Evolutionary conservation across 495 filamentous ascomycete genomes (phyloP).

Genomic region (Rostrohypoxylon terebratum): DNA sequence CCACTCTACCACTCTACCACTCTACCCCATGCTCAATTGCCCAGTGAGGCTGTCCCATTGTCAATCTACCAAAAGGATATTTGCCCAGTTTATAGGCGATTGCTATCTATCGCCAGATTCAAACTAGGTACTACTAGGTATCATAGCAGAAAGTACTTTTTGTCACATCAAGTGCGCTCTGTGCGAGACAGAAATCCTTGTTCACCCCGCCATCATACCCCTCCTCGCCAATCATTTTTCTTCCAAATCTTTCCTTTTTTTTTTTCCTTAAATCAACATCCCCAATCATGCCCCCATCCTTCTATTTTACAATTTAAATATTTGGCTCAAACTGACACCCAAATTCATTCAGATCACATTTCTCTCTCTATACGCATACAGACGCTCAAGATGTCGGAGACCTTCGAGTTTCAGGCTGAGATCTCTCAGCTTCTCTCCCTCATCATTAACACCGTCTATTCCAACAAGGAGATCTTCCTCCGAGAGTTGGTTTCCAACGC

Average conservation of each 20-base stretch:
- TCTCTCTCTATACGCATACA: slow-evolving; percentile 43
- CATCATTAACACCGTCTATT: slow-evolving; percentile 99
- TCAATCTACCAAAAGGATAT: not conserved
- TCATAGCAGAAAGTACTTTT: not conserved
- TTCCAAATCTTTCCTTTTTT: not conserved
- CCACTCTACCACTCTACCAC: not conserved
- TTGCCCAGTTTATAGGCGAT: not conserved
- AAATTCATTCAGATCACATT: slow-evolving; percentile 12
- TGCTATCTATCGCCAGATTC: not conserved
- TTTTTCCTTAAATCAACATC: slow-evolving; percentile 1
- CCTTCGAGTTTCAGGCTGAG: slow-evolving; percentile 99
- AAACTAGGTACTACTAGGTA: no score
- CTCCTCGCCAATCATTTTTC: slow-evolving; percentile 5
- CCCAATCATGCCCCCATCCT: slow-evolving; percentile 16
- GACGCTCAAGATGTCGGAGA: slow-evolving; percentile 81
- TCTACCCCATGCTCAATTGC: not conserved
- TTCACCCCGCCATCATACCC: slow-evolving; percentile 15
- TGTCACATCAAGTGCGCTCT: not conserved
- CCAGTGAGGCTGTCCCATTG: not conserved
- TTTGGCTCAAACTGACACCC: slow-evolving; percentile 23
- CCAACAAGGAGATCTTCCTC: slow-evolving; percentile 99
- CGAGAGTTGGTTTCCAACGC: slow-evolving; percentile 97
- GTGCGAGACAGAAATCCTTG: slow-evolving; percentile 11
- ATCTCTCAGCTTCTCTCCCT: slow-evolving; percentile 99
- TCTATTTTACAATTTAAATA: no score